These are phyloP conservation scores for Chalaropsis ovoidea DNA, from an alignment of 2,329 filamentous ascomycete species.

Conservation along the genomic window DNA sequence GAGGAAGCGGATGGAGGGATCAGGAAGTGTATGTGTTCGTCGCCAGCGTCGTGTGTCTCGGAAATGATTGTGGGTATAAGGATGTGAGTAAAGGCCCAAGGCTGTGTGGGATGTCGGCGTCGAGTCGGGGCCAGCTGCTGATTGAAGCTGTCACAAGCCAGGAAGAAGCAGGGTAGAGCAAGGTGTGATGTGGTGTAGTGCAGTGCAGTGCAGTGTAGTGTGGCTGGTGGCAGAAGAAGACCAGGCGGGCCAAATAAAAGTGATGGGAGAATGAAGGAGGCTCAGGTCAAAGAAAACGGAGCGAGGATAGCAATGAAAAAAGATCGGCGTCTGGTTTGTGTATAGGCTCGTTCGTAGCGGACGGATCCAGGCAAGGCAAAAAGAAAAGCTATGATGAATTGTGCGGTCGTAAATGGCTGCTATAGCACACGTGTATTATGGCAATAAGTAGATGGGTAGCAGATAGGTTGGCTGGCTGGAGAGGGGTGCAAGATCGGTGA, in stretches of 20 bases:
- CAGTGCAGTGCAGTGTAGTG: neutral
- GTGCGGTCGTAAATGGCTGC: neutral
- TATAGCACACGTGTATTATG: constrained; percentile 1
- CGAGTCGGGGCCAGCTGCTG: neutral
- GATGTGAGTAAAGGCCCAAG: neutral
- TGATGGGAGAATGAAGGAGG: neutral
- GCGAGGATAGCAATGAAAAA: neutral
- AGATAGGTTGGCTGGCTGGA: neutral
- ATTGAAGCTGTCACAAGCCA: constrained; percentile 6
- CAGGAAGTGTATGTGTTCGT: neutral
- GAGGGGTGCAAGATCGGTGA: neutral
- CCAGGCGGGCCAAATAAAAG: neutral
- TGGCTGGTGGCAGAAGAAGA: neutral
- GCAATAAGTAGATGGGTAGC: neutral
- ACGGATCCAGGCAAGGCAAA: neutral
- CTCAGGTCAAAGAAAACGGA: neutral
- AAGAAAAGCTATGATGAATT: neutral
- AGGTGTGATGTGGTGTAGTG: neutral
- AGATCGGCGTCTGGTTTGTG: neutral
- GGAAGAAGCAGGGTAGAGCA: neutral
- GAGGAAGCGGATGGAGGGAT: too few relatives aligned
- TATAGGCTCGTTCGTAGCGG: constrained; percentile 3
- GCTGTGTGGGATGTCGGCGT: neutral
- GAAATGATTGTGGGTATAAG: too few relatives aligned
- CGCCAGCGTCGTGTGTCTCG: neutral